Evolutionary conservation across 2,329 filamentous ascomycete species (phyloP).

Genomic region (Colletotrichum sp.): DNA sequence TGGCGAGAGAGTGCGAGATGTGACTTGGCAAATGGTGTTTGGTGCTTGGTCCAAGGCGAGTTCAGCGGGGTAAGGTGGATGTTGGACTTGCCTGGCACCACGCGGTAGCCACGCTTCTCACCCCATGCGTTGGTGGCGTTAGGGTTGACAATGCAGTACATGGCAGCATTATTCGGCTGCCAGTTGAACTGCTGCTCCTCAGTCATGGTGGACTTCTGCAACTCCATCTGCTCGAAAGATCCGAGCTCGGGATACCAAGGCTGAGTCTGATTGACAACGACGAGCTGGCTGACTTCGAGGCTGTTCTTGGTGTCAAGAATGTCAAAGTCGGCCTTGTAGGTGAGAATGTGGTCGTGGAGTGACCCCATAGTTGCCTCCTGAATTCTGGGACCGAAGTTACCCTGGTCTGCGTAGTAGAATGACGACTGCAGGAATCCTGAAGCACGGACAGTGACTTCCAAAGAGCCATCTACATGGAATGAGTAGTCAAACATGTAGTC

Average conservation of each 20-base stretch:
- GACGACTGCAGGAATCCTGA: slow-evolving; percentile 41
- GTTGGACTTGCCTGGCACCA: slow-evolving; percentile 99
- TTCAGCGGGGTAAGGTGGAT: slow-evolving; percentile 48
- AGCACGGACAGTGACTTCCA: slow-evolving; percentile 43
- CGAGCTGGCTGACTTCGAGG: slow-evolving; percentile 35
- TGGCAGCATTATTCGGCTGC: slow-evolving; percentile 45
- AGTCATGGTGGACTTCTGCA: slow-evolving; percentile 25
- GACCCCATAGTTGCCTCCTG: slow-evolving; percentile 36
- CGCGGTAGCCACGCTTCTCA: slow-evolving; percentile 85
- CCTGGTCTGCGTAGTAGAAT: slow-evolving; percentile 37
- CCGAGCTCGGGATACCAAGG: slow-evolving; percentile 42
- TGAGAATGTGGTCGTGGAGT: slow-evolving; percentile 43
- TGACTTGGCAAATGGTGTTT: slow-evolving; percentile 46
- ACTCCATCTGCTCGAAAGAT: slow-evolving; percentile 36
- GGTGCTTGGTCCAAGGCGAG: slow-evolving; percentile 43
- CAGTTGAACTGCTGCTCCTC: slow-evolving; percentile 38
- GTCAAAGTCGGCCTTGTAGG: slow-evolving; percentile 46
- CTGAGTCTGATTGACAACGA: slow-evolving; percentile 33
- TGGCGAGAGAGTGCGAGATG: slow-evolving; percentile 44
- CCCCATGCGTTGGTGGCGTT: slow-evolving; percentile 51
- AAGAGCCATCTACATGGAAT: slow-evolving; percentile 39
- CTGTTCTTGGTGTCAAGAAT: slow-evolving; percentile 38
- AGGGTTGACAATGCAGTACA: slow-evolving; percentile 50
- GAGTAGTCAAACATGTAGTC: slow-evolving; percentile 44
- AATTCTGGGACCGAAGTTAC: slow-evolving; percentile 37